Base-by-base conservation (phyloP, 306 rosid genomes). In the Medicago ruthenica region DNA sequence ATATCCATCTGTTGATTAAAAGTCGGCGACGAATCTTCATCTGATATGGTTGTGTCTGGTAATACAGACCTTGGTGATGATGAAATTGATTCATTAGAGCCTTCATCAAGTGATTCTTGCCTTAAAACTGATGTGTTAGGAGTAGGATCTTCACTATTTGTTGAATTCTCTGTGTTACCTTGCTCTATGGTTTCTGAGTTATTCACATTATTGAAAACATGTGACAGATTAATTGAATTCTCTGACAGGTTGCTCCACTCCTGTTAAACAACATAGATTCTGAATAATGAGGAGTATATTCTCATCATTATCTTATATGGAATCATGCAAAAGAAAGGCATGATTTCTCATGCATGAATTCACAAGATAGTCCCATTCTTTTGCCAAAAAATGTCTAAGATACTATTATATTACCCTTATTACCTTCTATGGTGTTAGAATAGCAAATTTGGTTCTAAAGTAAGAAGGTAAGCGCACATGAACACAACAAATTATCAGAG, bases 61-160 rank as follows among this genome's bases (percentile, higher is more conserved):
- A 81, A 59, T 11, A 82, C 73, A 16, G 85, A 83, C 24, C 79
- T 85, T 22, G 89, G 92, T 36, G 92, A 82, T 18, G 88, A 79
- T 61, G 91, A 42, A 71, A 74, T 54, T 51, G 84, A 76, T 70
- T 53, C 50, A 12, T 34, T 37, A 15, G 81, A 73, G 17, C 67
- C 78, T 9, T 76, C 87, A 58, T 86, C 87, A 24, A 31, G 53
- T 20, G 78, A 76, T 64, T 76, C 91, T 79, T 80, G 80, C 36
- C 61, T 66, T 54, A 15, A 34, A 59, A 77, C 45, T 45, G 76
- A 71, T 37, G 76, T 66, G 57, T 22, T 39, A 18, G 57, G 81
- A 40, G 54, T 48, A 10, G 76, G 81, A 63, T 73, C 81, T 80
- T 79, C 83, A 24, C n/a, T 74, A 21, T 15, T 76, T 53, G 47